Conservation (phyloP, 73 alveolate genomes). For the Tetrahymena thermophila region DNA sequence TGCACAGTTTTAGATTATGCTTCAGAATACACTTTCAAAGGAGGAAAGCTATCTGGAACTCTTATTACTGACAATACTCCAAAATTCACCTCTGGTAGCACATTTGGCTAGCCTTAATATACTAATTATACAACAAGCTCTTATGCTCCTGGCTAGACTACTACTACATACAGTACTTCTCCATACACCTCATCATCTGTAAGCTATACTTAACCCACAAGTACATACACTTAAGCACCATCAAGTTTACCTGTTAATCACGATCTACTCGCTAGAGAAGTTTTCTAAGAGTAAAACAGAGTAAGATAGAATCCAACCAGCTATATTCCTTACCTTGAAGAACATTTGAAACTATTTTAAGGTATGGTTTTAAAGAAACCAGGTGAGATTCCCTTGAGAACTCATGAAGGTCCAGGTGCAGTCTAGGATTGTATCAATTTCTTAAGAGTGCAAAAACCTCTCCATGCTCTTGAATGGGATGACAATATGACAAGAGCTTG, state of each 20-base stretch:
- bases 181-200: not conserved
- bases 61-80: not conserved
- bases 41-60: not conserved
- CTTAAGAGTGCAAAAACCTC: conserved; percentile 50
- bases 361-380: conserved; percentile 33
- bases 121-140: not conserved
- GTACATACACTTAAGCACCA: not conserved
- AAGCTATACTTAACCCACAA: not conserved
- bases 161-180: not conserved
- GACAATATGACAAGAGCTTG: conserved; percentile 54
- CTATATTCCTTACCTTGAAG: conserved; percentile 3
- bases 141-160: not conserved
- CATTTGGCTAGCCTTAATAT: not conserved
- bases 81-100: not conserved
- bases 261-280: conserved; percentile 9
- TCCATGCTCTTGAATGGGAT: conserved; percentile 36
- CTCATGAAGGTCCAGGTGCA: conserved; percentile 37
- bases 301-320: conserved; percentile 6
- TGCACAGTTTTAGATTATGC: conserved; percentile 33
- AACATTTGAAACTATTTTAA: not conserved
- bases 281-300: conserved; percentile 14
- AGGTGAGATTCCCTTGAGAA: conserved; percentile 35
- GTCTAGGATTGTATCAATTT: conserved; percentile 48
- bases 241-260: not conserved
- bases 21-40: not conserved